Conservation (phyloP, 2,329 filamentous ascomycete species). For the Phaeosphaeria sp. region DNA sequence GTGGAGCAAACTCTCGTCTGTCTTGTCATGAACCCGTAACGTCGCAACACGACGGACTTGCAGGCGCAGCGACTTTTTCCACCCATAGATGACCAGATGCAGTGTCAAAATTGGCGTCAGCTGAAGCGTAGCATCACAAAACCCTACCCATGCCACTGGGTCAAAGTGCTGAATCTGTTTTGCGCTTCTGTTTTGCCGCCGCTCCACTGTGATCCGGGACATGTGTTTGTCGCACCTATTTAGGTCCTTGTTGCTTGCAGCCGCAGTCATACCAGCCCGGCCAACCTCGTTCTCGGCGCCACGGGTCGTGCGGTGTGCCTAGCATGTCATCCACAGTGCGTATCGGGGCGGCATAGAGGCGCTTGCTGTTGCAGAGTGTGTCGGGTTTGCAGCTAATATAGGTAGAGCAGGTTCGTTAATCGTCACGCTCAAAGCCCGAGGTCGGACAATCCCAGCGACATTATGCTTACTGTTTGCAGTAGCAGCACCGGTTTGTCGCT, state of each 20-base stretch:
- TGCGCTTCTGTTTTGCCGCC: conserved; percentile 20
- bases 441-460: conserved; percentile 26
- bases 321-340: conserved; percentile 12
- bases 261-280: conserved; percentile 1
- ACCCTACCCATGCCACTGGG: conserved; percentile 3
- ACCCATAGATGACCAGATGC: conserved; percentile 13
- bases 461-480: conserved; percentile 32
- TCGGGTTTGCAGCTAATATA: conserved; percentile 31
- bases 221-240: conserved; percentile 20
- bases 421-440: conserved; percentile 19
- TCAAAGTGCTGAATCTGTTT: conserved; percentile 20
- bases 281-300: conserved; percentile 9
- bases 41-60: background rate
- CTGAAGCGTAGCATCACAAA: conserved; percentile 7
- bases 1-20: background rate
- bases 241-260: conserved; percentile 18
- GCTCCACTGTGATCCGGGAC: conserved; percentile 15
- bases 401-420: conserved; percentile 21
- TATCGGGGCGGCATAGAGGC: conserved; percentile 19
- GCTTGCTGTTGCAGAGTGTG: conserved; percentile 23
- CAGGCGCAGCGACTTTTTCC: background rate
- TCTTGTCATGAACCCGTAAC: background rate
- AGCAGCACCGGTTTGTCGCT: conserved; percentile 30
- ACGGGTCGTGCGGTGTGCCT: conserved; percentile 8
- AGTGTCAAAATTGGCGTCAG: conserved; percentile 15